Evolutionary conservation across 2,329 filamentous ascomycete genomes (phyloP).

Genomic region (Rutstroemia sp.): DNA sequence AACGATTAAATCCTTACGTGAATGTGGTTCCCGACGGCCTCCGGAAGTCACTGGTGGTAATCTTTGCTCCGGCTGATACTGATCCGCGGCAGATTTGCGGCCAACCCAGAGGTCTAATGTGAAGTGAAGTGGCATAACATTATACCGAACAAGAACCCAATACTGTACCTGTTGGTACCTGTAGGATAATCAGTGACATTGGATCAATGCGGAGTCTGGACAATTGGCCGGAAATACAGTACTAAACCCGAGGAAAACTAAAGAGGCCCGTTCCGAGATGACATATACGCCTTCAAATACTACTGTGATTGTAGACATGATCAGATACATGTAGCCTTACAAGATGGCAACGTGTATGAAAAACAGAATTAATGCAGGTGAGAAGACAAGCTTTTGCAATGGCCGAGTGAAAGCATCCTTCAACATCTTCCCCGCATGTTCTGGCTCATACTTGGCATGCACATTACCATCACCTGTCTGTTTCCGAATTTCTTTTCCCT

Average conservation of each 20-base stretch:
- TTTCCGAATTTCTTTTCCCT: not conserved
- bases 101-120: not conserved
- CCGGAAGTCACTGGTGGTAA: conserved; percentile 36
- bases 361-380: not conserved
- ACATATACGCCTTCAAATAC: not conserved
- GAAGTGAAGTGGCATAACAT: not conserved
- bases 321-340: not conserved
- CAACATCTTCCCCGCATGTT: conserved; percentile 20
- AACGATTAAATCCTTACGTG: not conserved
- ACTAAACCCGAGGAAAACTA: not conserved
- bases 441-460: conserved; percentile 15
- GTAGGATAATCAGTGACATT: too few relatives aligned
- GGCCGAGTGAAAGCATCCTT: not conserved
- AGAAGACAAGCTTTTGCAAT: not conserved
- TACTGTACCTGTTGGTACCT: too few relatives aligned
- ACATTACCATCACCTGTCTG: conserved; percentile 14
- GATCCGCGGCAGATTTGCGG: not conserved
- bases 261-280: not conserved
- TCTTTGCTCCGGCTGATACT: conserved; percentile 32
- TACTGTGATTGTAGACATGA: not conserved
- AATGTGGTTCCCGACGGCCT: conserved; percentile 32
- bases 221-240: not conserved
- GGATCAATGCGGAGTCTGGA: too few relatives aligned
- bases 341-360: not conserved
- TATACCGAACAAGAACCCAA: not conserved